phyloP scores from a whole-genome alignment of 208 protist species.

The Tritrichomonas musculus region DNA sequence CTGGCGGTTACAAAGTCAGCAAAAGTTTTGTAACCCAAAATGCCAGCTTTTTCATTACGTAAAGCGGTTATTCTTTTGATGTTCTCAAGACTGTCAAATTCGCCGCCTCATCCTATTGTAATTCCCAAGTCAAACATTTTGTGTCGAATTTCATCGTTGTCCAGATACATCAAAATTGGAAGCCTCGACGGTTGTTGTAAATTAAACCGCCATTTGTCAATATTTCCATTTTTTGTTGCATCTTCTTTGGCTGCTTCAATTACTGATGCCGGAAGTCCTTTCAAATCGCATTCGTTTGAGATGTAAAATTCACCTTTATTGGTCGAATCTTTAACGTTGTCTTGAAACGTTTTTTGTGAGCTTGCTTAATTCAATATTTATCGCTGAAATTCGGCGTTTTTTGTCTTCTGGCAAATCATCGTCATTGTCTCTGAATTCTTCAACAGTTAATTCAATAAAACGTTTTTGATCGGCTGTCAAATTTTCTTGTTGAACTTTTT shows the following conservation, averaged over 20 bases:
- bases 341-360: neutral
- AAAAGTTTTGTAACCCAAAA: constrained; percentile 25
- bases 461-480: neutral
- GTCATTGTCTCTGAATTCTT: neutral
- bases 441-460: neutral
- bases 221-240: neutral
- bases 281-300: neutral
- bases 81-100: neutral
- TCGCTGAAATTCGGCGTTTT: neutral
- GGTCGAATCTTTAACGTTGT: constrained; percentile 9
- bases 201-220: neutral
- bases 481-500: neutral
- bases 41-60: neutral
- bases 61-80: neutral
- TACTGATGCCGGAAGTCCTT: constrained; percentile 3
- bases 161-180: neutral
- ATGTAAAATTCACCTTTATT: neutral
- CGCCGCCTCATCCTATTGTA: neutral
- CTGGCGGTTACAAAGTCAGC: neutral
- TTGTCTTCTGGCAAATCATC: neutral
- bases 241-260: neutral
- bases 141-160: neutral
- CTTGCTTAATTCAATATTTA: neutral
- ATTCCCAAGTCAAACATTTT: neutral
- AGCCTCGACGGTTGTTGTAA: neutral